These are phyloP conservation scores for Auriscalpium vulgare DNA, from an alignment of 768 basidiomycete genomes.

Conservation along the genomic window DNA sequence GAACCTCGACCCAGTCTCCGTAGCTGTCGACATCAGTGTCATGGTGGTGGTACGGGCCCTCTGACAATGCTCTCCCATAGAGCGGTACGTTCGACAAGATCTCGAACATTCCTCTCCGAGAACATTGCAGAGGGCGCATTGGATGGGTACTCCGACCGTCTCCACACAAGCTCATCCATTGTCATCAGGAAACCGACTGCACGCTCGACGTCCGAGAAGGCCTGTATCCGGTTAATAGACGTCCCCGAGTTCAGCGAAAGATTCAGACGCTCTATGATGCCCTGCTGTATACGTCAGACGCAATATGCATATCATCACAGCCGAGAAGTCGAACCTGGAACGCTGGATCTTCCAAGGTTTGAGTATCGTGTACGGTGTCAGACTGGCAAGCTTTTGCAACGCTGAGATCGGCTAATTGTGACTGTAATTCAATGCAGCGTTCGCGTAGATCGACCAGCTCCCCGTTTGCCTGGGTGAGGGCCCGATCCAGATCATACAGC, in stretches of 20 bases:
- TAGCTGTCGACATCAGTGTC: too few relatives aligned
- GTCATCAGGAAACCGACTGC: slow-evolving; percentile 10
- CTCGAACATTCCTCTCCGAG: slow-evolving; percentile 11
- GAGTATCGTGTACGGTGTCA: neutral
- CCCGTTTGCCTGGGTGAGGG: slow-evolving; percentile 8
- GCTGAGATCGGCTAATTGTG: neutral
- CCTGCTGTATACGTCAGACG: neutral
- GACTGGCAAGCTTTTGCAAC: neutral
- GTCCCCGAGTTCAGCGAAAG: neutral
- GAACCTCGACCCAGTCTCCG: too few relatives aligned
- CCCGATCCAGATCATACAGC: slow-evolving; percentile 1
- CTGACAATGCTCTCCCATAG: slow-evolving; percentile 17
- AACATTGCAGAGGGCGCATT: slow-evolving; percentile 6
- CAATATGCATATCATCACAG: neutral
- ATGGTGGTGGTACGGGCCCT: slow-evolving; percentile 1
- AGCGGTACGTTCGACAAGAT: slow-evolving; percentile 7
- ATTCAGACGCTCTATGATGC: neutral
- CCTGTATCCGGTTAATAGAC: neutral
- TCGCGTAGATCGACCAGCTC: slow-evolving; percentile 8
- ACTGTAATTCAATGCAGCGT: slow-evolving; percentile 1
- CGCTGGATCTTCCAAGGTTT: neutral
- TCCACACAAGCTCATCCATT: slow-evolving; percentile 16
- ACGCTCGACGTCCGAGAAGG: slow-evolving; percentile 5
- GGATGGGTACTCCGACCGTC: slow-evolving; percentile 10
- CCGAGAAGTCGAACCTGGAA: neutral